Evolutionary conservation across 768 basidiomycete species (phyloP), one percentile per base, ranked within the genome.

Genomic region (Lactarius evosmus): DNA sequence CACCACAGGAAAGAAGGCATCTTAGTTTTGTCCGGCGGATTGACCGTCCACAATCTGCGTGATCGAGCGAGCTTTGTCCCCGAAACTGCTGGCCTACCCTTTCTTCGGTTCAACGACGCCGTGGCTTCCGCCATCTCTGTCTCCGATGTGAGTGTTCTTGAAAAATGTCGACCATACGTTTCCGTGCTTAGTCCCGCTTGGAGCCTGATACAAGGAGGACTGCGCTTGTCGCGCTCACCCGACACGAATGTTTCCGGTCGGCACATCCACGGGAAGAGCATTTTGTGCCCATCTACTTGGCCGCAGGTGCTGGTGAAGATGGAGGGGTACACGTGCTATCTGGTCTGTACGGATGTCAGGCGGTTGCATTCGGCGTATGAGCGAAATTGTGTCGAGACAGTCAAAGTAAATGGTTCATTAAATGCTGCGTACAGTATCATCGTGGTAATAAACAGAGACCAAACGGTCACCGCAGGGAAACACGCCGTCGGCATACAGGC

Each of bases 261-360:
- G 82, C 86, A 30, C 89, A 95, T 69, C 92, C 91, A 1, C 80
- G 87, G 3, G 85, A 85, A 66, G 92, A 95, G 32, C 91, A 93
- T 70, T 90, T 93, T 69, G 78, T 93, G 17, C 91, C 92, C 11
- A 66, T 93, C 17, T 90, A 91, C 71, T 78, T 92, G 46, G 89
- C 87, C 4, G 87, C 84, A 3, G 91, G 88, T 3, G 91, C 88
- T 8, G 86, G 85, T 9, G 86, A 83, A 49, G 79, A 77, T 7
- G 85, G 83, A 1, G 75, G 77, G 36, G 79, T 79, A 8, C 76
- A 73, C 69, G 76, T 86, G 11, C 60, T 89, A 30, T 74, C 77
- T 38, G 82, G 80, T 34, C 68, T 82, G 57, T 85, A 85, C 68
- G 87, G 86, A 4, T 77, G 80, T 19, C 81, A 83, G n/a, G 85